Evolutionary conservation across 192 early-diverging fungal genomes (phyloP).

Genomic region (Backusella tarrabulga): DNA sequence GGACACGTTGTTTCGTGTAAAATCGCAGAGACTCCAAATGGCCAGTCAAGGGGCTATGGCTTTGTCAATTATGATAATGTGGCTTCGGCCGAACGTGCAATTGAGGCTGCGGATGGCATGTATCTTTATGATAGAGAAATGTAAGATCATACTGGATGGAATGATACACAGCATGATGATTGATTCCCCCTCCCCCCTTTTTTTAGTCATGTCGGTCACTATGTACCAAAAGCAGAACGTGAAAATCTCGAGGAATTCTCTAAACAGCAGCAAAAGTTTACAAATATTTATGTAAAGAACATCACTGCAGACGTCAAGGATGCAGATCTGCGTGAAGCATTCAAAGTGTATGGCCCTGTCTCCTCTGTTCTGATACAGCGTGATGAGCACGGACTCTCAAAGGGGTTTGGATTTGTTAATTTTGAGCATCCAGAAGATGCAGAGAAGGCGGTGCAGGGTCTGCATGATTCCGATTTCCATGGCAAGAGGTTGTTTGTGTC

Average conservation of each 20-base stretch:
- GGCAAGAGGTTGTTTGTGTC: constrained; percentile 84
- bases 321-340: constrained; percentile 64
- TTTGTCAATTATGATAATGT: constrained; percentile 89
- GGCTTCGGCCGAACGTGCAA: constrained; percentile 80
- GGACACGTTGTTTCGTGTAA: constrained; percentile 87
- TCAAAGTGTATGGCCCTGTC: constrained; percentile 67
- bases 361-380: constrained; percentile 67
- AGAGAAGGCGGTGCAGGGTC: constrained; percentile 69
- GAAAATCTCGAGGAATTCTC: constrained; percentile 63
- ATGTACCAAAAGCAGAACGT: constrained; percentile 78
- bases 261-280: constrained; percentile 59
- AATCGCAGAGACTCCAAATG: constrained; percentile 65
- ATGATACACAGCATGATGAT: neutral
- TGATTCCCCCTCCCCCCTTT: no score
- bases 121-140: constrained; percentile 86
- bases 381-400: constrained; percentile 74
- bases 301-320: constrained; percentile 67
- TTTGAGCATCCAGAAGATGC: constrained; percentile 77
- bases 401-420: constrained; percentile 91
- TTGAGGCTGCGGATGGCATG: constrained; percentile 88
- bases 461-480: constrained; percentile 79
- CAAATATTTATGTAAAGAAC: constrained; percentile 93
- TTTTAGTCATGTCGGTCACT: constrained; percentile 64
- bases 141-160: constrained; percentile 19
- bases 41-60: constrained; percentile 76